Base-by-base conservation (phyloP, 1,139 yeast species). In the Yamadazyma oceani region DNA sequence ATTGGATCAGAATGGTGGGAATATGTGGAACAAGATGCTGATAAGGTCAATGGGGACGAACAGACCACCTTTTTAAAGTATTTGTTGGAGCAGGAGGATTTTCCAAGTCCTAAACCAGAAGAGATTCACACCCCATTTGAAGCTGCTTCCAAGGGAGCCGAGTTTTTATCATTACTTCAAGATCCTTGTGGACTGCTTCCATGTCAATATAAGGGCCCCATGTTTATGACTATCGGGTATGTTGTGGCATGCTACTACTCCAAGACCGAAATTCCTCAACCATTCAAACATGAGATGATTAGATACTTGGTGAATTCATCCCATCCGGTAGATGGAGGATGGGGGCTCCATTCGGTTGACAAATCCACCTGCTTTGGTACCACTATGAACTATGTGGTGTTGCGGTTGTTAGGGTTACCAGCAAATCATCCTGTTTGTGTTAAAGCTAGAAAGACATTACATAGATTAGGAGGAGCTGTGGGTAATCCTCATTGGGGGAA, bases 261-360 rank as follows among this genome's bases (percentile, higher is more conserved):
- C 15, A 75, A 78, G 28, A 73, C 78, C 0, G 79, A 76, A 15
- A 85, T 92, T 24, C 83, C 92, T 0, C 80, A 80, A 30, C 82
- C 80, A 22, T 79, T 75, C 48, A 66, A 70, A 45, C 61, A 66
- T 9, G 98, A 94, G 58, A 66, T 94, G 58, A 79, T 85, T 27
- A 72, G 97, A 39, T 92, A 89, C 55, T 64, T 92, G 16, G 88
- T 88, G 14, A 94, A 94, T 56, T 77, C 87, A 0, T 83, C 97
- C 0, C 96, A 92, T 57, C 97, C 97, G 0, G 96, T 89, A 0
- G 99, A 94, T 61, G 99, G 99, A n/a, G 99, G 98, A 1, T 94
- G 99, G 98, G 98, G 97, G 0, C 71, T 94, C 36, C 97, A 92
- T 56, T 78, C 89, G 3, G 82, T 79, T 34, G 98, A 92, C 55